These are phyloP conservation scores for Leccinum rimulosum DNA, from an alignment of 768 basidiomycete species.

Conservation along the genomic window DNA sequence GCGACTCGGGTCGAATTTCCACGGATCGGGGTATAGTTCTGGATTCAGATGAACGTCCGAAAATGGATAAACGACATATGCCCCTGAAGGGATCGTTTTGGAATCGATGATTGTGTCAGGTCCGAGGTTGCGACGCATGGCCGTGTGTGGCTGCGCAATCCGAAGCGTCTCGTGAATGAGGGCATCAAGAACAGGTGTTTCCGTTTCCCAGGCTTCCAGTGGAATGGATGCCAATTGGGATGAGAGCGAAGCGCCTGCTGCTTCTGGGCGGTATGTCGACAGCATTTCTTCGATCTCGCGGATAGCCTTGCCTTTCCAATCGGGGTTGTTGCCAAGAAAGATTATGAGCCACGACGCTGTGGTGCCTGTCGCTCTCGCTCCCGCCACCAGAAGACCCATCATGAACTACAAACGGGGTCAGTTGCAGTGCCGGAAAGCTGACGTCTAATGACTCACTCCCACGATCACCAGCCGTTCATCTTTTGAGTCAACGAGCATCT, in stretches of 20 bases:
- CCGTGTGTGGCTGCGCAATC: constrained; percentile 74
- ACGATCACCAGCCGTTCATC: constrained; percentile 69
- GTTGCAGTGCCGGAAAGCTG: constrained; percentile 15
- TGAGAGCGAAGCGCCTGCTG: constrained; percentile 34
- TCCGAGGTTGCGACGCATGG: constrained; percentile 78
- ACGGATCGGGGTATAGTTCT: constrained; percentile 70
- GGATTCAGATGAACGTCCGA: constrained; percentile 76
- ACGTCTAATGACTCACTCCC: constrained; percentile 46
- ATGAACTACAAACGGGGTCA: constrained; percentile 55
- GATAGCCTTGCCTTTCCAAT: constrained; percentile 63
- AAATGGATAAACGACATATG: constrained; percentile 78
- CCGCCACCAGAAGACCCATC: constrained; percentile 78
- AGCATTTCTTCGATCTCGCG: constrained; percentile 60
- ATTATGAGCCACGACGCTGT: constrained; percentile 79
- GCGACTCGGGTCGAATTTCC: constrained; percentile 68
- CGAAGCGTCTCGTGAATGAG: constrained; percentile 77
- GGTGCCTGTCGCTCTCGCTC: constrained; percentile 77
- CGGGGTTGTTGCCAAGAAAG: constrained; percentile 63
- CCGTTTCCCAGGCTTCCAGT: constrained; percentile 65
- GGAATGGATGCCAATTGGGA: constrained; percentile 57
- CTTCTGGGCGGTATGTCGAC: constrained; percentile 36
- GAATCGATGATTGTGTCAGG: constrained; percentile 68
- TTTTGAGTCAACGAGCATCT: constrained; percentile 68
- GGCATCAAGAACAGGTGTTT: constrained; percentile 68
- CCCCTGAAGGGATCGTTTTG: constrained; percentile 67